Evolutionary conservation across 2,329 filamentous ascomycete genomes (phyloP).

Genomic region (Bipolaris oryzae): DNA sequence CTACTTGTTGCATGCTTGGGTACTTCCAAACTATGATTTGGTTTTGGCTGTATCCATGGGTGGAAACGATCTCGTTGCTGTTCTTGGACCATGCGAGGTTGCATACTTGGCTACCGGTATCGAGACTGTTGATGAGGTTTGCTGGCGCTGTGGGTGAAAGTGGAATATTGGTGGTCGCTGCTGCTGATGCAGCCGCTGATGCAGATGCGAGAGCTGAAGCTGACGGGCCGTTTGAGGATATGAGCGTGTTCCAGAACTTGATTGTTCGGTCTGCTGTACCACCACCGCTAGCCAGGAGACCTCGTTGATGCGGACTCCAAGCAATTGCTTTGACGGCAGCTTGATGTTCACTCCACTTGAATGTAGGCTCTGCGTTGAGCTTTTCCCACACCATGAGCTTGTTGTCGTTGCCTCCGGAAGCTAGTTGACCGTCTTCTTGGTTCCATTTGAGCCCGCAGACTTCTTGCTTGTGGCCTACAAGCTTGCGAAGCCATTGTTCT

Average conservation of each 20-base stretch:
- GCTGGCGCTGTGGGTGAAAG: constrained; percentile 45
- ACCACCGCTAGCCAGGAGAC: constrained; percentile 91
- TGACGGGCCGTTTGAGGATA: constrained; percentile 63
- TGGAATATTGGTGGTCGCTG: constrained; percentile 39
- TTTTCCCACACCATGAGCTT: constrained; percentile 99
- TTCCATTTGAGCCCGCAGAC: constrained; percentile 98
- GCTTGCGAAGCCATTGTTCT: constrained; percentile 84
- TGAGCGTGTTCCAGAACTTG: constrained; percentile 95
- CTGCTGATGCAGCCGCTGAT: constrained; percentile 42
- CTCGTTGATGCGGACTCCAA: constrained; percentile 95
- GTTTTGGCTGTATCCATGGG: constrained; percentile 96
- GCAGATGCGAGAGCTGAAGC: constrained; percentile 50
- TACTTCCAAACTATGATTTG: constrained; percentile 99
- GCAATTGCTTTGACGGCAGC: constrained; percentile 97
- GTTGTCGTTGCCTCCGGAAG: constrained; percentile 97
- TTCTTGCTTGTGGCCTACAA: constrained; percentile 96
- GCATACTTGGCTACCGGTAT: constrained; percentile 98
- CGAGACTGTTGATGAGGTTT: constrained; percentile 74
- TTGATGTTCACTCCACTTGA: constrained; percentile 92
- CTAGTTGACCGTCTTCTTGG: constrained; percentile 90
- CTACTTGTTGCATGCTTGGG: constrained; percentile 95
- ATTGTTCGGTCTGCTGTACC: constrained; percentile 95
- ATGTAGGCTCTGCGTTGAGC: constrained; percentile 86
- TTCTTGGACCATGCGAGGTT: constrained; percentile 98
- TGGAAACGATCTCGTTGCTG: constrained; percentile 95